These are phyloP conservation scores for Garcia nutans DNA, from an alignment of 345 rosid species.

Conservation along the genomic window DNA sequence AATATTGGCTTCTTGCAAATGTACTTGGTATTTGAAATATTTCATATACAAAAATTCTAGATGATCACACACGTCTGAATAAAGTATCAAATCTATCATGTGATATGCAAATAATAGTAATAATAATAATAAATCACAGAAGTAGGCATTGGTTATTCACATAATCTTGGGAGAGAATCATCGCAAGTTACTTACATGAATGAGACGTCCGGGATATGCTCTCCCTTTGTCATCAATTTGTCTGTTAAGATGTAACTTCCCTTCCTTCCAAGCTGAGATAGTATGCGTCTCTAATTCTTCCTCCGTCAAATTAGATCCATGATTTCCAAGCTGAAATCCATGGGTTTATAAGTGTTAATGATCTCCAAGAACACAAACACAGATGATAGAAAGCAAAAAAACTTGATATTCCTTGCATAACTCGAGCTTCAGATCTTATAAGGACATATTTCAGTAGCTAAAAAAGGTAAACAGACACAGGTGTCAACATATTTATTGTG, in stretches of 20 bases:
- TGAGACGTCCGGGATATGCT: slow-evolving; percentile 48
- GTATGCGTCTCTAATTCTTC: slow-evolving; percentile 86
- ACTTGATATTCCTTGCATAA: neutral
- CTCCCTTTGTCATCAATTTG: slow-evolving; percentile 66
- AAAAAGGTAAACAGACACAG: neutral
- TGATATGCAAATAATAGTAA: neutral
- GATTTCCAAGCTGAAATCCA: slow-evolving; percentile 67
- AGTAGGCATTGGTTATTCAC: neutral
- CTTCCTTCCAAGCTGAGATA: slow-evolving; percentile 98
- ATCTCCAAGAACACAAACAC: neutral
- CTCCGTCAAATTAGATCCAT: slow-evolving; percentile 83
- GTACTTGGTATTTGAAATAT: neutral
- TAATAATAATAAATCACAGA: neutral
- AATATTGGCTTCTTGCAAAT: neutral
- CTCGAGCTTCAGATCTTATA: neutral
- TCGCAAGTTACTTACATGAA: slow-evolving; percentile 48
- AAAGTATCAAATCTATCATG: neutral
- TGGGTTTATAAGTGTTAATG: neutral
- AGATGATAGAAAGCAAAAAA: neutral
- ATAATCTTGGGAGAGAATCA: slow-evolving; percentile 13
- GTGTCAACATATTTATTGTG: neutral
- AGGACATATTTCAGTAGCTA: neutral
- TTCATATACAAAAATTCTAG: neutral
- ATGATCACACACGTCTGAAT: neutral
- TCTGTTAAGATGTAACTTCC: slow-evolving; percentile 61